Evolutionary conservation across 164 flowering plant species (phyloP).

Genomic region (Vitis cinerea): DNA sequence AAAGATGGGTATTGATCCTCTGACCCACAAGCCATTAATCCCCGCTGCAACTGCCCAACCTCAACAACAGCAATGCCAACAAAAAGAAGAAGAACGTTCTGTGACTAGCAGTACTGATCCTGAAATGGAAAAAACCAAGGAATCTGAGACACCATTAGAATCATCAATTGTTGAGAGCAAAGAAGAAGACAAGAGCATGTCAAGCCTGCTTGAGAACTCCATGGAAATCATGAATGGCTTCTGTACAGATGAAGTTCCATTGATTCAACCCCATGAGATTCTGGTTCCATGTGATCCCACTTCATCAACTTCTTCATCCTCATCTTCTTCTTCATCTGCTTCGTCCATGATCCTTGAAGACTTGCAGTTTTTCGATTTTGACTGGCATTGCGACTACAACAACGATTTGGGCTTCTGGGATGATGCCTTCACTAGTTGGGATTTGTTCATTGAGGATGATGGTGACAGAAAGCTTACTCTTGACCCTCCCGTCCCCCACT

Average conservation of each 20-base stretch:
- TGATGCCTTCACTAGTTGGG: constrained; percentile 50
- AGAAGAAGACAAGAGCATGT: constrained; percentile 22
- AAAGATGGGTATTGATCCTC: constrained; percentile 79
- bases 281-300: constrained; percentile 30
- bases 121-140: constrained; percentile 19
- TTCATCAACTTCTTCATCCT: constrained; percentile 22
- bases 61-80: constrained; percentile 11
- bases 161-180: constrained; percentile 12
- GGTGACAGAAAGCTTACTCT: constrained; percentile 18
- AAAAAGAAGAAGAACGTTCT: background rate
- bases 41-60: constrained; percentile 19
- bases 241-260: constrained; percentile 68
- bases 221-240: constrained; percentile 30
- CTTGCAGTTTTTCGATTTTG: constrained; percentile 33
- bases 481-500: constrained; percentile 17
- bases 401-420: constrained; percentile 34
- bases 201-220: constrained; percentile 12
- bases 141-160: constrained; percentile 15
- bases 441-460: constrained; percentile 32
- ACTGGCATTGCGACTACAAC: constrained; percentile 32
- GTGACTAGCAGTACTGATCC: background rate
- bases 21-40: constrained; percentile 53
- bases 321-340: constrained; percentile 30
- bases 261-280: constrained; percentile 61
- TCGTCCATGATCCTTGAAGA: constrained; percentile 23